These are phyloP conservation scores for Trametes versicolor DNA, from an alignment of 1,284 basidiomycete genomes.

Conservation along the genomic window DNA sequence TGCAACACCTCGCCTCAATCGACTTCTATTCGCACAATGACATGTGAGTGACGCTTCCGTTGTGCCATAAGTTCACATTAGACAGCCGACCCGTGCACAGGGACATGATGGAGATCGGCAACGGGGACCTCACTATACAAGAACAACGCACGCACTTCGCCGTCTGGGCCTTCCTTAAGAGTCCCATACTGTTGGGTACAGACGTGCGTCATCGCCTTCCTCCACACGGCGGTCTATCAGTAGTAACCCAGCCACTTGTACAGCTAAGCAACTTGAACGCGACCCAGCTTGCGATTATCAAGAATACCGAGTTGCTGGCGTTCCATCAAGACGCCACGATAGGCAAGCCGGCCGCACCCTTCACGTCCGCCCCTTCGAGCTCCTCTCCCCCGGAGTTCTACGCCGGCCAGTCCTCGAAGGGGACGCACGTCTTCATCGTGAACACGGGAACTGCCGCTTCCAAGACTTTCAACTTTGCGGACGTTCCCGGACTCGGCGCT, in stretches of 20 bases:
- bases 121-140: slow-evolving; percentile 57
- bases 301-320: slow-evolving; percentile 60
- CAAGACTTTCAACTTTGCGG: slow-evolving; percentile 56
- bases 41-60: slow-evolving; percentile 45
- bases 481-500: slow-evolving; percentile 53
- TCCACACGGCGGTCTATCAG: too few relatives aligned
- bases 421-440: slow-evolving; percentile 63
- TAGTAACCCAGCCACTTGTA: background rate
- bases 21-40: slow-evolving; percentile 64
- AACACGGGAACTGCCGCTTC: slow-evolving; percentile 53
- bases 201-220: slow-evolving; percentile 54
- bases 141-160: slow-evolving; percentile 68
- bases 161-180: slow-evolving; percentile 64
- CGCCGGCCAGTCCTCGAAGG: slow-evolving; percentile 56
- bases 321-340: slow-evolving; percentile 61
- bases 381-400: slow-evolving; percentile 62
- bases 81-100: slow-evolving; percentile 10
- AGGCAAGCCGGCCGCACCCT: slow-evolving; percentile 58
- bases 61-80: background rate
- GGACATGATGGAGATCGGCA: slow-evolving; percentile 70
- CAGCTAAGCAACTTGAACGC: slow-evolving; percentile 54
- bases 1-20: slow-evolving; percentile 51
- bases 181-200: slow-evolving; percentile 64
- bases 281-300: slow-evolving; percentile 57
- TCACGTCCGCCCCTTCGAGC: slow-evolving; percentile 50